phyloP scores from a whole-genome alignment of 768 basidiomycete species.

The Dictyophora rubrovolvata region DNA sequence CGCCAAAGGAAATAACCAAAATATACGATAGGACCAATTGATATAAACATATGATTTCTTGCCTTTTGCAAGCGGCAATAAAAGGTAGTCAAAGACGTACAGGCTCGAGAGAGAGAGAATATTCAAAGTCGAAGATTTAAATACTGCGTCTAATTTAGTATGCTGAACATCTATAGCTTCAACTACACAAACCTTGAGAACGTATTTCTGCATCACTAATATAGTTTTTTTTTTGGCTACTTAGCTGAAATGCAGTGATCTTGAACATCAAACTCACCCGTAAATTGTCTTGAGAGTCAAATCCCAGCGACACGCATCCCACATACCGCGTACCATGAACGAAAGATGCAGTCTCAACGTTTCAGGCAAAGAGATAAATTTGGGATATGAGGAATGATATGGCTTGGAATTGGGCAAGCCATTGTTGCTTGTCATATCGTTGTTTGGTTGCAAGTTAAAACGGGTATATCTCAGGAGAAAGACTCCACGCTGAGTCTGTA shows the following conservation, averaged over 20 bases:
- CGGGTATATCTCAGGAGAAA: too few relatives aligned
- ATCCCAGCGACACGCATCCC: slow-evolving; percentile 69
- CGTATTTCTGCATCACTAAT: slow-evolving; percentile 68
- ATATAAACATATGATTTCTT: slow-evolving; percentile 65
- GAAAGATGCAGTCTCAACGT: slow-evolving; percentile 49
- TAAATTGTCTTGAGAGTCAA: slow-evolving; percentile 45
- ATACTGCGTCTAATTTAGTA: slow-evolving; percentile 23
- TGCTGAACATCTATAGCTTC: not conserved
- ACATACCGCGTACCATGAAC: slow-evolving; percentile 49
- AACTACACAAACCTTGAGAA: slow-evolving; percentile 29
- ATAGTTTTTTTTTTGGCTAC: slow-evolving; percentile 7
- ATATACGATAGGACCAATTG: slow-evolving; percentile 62
- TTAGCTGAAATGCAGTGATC: slow-evolving; percentile 13
- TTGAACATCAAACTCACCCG: slow-evolving; percentile 32
- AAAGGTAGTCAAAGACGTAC: slow-evolving; percentile 63
- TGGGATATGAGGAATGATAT: slow-evolving; percentile 41
- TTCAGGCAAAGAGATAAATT: slow-evolving; percentile 55
- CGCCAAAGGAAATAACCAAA: slow-evolving; percentile 76
- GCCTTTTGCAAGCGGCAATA: slow-evolving; percentile 51
- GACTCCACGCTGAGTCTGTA: too few relatives aligned
- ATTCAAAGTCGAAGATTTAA: slow-evolving; percentile 70
- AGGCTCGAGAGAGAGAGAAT: slow-evolving; percentile 60
- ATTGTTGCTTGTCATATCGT: not conserved
- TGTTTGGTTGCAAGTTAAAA: not conserved
- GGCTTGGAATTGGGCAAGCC: not conserved